Evolutionary conservation across 352 stramenopile genomes (phyloP), one percentile per base, ranked within the genome.

Genomic region (Pythium insidiosum): DNA sequence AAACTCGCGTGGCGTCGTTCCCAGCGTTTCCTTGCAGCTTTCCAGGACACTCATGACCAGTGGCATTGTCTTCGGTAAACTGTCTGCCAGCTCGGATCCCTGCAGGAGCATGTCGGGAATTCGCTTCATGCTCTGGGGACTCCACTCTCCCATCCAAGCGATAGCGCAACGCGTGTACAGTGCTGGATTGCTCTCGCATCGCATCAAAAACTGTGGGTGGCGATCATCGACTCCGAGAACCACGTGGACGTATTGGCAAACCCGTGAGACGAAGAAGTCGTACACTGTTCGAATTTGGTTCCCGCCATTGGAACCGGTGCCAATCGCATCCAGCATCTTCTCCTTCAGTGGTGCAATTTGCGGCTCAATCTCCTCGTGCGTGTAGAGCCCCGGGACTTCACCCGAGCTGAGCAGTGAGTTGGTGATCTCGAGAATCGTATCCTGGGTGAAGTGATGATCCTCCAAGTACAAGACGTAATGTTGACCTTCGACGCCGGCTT

Each of bases 131-230:
- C 73, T 93, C 16, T 49, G 48, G 0, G 54, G 25, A 18, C 66
- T 79, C 92, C 92, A 98, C 47, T 96, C 77, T 1, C 88, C 93
- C 61, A 98, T 96, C 93, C 93, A 98, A 0, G 95, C 70, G 35
- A 97, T 93, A 13, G 75, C 56, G 45, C 89, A 97, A 2, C 71
- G 63, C 15, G 84, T 97, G 66, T 97, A 97, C 19, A 98, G 58
- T 15, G 93, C 92, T 9, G 93, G 93, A 44, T 97, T 97, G 31
- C 79, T 94, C 52, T 97, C 88, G 44, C 90, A 97, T 16, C 89
- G 84, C 31, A 92, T 50, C 5, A 88, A 42, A 58, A 96, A 96
- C 29, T 82, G 61, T 18, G 64, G 49, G 39, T 90, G 72, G 15
- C 72, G 58, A 12, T 74, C 50, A 38, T 90, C 76, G 76, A 94